Evolutionary conservation across 345 rosid genomes (phyloP).

Genomic region (Citrus medica): DNA sequence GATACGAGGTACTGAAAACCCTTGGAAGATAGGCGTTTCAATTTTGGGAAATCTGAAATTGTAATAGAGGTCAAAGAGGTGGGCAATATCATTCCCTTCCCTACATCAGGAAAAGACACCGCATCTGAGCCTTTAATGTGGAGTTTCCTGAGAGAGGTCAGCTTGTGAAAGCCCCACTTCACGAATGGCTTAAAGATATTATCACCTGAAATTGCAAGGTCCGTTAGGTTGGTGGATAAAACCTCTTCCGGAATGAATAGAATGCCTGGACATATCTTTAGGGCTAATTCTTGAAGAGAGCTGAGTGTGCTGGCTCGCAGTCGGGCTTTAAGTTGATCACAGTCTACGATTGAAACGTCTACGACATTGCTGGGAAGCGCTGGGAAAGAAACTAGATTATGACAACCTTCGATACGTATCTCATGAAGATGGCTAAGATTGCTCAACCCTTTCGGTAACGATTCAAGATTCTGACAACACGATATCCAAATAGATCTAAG

Average conservation of each 20-base stretch:
- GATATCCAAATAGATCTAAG: no score
- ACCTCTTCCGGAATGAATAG: not conserved
- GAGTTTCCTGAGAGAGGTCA: not conserved
- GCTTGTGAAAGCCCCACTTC: slow-evolving; percentile 10
- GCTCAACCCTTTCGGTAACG: no score
- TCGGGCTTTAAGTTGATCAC: no score
- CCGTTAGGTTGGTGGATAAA: not conserved
- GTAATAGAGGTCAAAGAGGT: not conserved
- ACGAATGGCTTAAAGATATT: not conserved
- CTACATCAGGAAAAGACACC: not conserved
- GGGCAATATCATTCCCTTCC: not conserved
- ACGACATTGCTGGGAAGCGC: no score
- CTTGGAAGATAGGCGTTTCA: not conserved
- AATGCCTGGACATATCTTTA: not conserved
- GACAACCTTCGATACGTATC: not conserved
- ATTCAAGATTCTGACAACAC: no score
- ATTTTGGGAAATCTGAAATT: not conserved
- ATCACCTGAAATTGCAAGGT: not conserved
- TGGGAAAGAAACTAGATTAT: no score
- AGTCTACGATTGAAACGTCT: no score
- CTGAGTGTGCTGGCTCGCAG: not conserved
- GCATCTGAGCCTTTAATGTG: not conserved
- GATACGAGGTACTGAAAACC: not conserved
- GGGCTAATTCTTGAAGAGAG: not conserved
- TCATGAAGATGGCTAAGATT: not conserved